These are phyloP conservation scores for Rauvolfia tetraphylla DNA, from an alignment of 257 asterid genomes.

Conservation along the genomic window DNA sequence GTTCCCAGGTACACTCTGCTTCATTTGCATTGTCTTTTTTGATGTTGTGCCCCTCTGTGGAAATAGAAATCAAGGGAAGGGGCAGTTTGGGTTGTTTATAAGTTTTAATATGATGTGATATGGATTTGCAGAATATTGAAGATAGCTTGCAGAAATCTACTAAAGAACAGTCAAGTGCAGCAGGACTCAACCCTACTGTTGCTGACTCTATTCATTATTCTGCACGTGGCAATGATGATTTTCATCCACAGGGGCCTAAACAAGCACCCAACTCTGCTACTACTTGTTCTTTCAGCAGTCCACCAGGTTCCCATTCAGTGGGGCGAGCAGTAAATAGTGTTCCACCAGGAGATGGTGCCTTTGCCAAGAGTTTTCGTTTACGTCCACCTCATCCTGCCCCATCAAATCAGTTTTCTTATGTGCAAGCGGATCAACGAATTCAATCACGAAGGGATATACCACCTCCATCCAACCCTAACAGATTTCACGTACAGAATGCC, in stretches of 20 bases:
- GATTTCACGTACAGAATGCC: conserved; percentile 49
- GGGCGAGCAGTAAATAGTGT: conserved; percentile 35
- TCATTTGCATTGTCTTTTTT: not conserved
- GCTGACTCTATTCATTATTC: conserved; percentile 41
- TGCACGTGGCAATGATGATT: conserved; percentile 40
- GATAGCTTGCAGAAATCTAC: conserved; percentile 33
- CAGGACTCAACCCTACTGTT: conserved; percentile 31
- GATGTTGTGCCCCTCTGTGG: not conserved
- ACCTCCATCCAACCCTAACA: conserved; percentile 50
- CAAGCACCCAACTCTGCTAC: conserved; percentile 37
- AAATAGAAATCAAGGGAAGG: not conserved
- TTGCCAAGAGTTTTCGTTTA: conserved; percentile 57
- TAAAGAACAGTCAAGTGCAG: conserved; percentile 33
- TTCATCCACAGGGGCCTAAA: conserved; percentile 42
- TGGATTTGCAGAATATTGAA: conserved; percentile 45
- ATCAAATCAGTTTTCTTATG: conserved; percentile 78
- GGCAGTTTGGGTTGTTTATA: not conserved
- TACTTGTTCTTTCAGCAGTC: conserved; percentile 38
- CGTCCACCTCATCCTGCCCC: conserved; percentile 94
- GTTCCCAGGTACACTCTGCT: conserved; percentile 45
- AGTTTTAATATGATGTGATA: conserved; percentile 8
- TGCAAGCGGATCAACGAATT: conserved; percentile 53
- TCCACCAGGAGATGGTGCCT: conserved; percentile 42
- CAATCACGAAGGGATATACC: conserved; percentile 52
- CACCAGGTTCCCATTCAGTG: conserved; percentile 36